A percentile compares a stretch with the other conserved stretches of the same genome.
Evolutionary conservation across 202 grass and related monocot genomes (phyloP).

Genomic region (Zoysia matrella): DNA sequence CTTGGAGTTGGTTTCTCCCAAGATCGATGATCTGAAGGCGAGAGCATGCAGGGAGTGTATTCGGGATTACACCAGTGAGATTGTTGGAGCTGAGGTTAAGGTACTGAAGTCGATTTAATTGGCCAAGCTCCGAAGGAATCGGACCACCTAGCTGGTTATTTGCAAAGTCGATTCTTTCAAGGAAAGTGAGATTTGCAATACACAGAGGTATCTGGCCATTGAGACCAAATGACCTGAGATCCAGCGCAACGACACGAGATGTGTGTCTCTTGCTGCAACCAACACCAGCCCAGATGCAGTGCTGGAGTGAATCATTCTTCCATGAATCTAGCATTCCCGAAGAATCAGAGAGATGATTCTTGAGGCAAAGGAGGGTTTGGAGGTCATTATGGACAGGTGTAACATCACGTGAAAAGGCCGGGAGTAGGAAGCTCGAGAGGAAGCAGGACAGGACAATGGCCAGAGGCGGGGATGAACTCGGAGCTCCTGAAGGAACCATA

Average conservation of each 20-base stretch:
- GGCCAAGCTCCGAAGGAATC: too few relatives aligned
- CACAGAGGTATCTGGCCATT: too few relatives aligned
- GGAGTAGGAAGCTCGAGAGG: background rate
- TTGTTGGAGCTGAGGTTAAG: too few relatives aligned
- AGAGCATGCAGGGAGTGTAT: too few relatives aligned
- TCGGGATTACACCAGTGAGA: too few relatives aligned
- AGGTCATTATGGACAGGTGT: background rate
- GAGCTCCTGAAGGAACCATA: background rate
- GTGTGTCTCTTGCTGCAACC: background rate
- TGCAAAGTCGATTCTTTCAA: too few relatives aligned
- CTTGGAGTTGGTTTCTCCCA: too few relatives aligned
- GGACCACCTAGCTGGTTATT: too few relatives aligned
- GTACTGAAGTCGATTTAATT: too few relatives aligned
- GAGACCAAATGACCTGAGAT: constrained; percentile 3
- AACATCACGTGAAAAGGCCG: background rate
- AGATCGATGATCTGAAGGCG: too few relatives aligned
- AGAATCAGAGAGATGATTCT: constrained; percentile 3
- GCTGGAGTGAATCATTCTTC: constrained; percentile 26
- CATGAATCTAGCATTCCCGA: constrained; percentile 23
- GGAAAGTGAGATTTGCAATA: too few relatives aligned
- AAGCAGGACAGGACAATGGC: too few relatives aligned
- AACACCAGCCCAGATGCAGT: constrained; percentile 35
- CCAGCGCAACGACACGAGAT: constrained; percentile 8
- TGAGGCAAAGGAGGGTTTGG: background rate
- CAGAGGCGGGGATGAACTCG: background rate